These are phyloP conservation scores for Artemisia tridentata DNA, from an alignment of 129 eudicot genomes.

Conservation along the genomic window DNA sequence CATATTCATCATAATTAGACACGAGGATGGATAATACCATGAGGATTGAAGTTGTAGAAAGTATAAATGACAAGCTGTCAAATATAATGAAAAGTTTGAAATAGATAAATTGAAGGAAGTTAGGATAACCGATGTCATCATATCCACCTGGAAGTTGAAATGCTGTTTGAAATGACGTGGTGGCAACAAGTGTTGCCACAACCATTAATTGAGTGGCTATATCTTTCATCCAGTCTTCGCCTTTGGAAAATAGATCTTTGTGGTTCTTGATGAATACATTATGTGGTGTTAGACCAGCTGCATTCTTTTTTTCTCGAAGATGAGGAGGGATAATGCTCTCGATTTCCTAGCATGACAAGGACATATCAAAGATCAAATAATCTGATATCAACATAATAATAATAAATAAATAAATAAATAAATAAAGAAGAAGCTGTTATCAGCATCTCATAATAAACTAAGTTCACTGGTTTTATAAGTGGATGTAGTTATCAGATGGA, in stretches of 20 bases:
- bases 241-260: slow-evolving; percentile 3
- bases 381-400: background rate
- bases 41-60: background rate
- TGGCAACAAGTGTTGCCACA: background rate
- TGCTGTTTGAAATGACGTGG: background rate
- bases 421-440: background rate
- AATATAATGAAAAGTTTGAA: background rate
- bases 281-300: slow-evolving; percentile 4
- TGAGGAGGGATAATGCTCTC: background rate
- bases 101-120: background rate
- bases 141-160: background rate
- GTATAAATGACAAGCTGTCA: background rate
- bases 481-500: no score
- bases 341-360: background rate
- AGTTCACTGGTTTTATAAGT: no score
- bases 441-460: no score
- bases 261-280: slow-evolving; percentile 6
- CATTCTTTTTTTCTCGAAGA: slow-evolving; percentile 1
- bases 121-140: no score
- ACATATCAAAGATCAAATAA: background rate
- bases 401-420: no score
- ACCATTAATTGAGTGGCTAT: slow-evolving; percentile 7
- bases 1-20: slow-evolving; percentile 1
- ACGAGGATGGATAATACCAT: background rate
- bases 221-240: slow-evolving; percentile 5